phyloP scores from a whole-genome alignment of 1,284 basidiomycete species.

The Rhizoctonia solani region DNA sequence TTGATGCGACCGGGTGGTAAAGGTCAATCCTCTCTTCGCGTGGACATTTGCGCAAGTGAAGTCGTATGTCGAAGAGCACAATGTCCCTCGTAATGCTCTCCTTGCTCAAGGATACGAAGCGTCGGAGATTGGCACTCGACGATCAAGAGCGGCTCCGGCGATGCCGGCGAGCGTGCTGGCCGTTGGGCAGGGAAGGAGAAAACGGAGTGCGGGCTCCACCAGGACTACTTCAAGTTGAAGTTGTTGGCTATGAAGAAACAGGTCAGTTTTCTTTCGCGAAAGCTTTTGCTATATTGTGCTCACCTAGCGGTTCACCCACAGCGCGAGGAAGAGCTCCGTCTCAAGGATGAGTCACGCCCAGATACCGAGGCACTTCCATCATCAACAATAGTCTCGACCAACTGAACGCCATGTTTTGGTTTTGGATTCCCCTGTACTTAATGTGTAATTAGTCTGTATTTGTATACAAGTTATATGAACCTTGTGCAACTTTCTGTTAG shows the following conservation, averaged over 20 bases:
- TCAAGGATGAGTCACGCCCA: slow-evolving; percentile 40
- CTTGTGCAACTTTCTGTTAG: no score
- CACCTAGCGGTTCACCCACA: slow-evolving; percentile 21
- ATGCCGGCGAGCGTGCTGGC: slow-evolving; percentile 83
- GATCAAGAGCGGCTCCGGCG: slow-evolving; percentile 66
- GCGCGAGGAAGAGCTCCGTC: slow-evolving; percentile 43
- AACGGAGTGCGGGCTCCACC: slow-evolving; percentile 95
- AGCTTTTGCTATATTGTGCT: background rate
- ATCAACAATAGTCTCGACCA: background rate
- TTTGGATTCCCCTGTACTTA: no score
- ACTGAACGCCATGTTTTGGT: no score
- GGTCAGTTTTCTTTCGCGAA: slow-evolving; percentile 32
- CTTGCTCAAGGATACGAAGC: slow-evolving; percentile 90
- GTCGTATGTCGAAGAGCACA: slow-evolving; percentile 80
- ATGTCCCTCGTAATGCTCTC: slow-evolving; percentile 88
- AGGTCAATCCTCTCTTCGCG: slow-evolving; percentile 91
- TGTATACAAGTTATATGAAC: no score
- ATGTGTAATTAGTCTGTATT: no score
- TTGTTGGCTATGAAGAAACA: slow-evolving; percentile 43
- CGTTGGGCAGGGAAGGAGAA: slow-evolving; percentile 91
- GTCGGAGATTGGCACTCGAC: slow-evolving; percentile 99
- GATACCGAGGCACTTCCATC: slow-evolving; percentile 4
- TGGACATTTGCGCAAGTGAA: slow-evolving; percentile 91
- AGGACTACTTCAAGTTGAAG: slow-evolving; percentile 79
- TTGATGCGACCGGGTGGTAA: slow-evolving; percentile 92